phyloP scores from a whole-genome alignment of 139 green algal genomes.

The Eudorina sp. region DNA sequence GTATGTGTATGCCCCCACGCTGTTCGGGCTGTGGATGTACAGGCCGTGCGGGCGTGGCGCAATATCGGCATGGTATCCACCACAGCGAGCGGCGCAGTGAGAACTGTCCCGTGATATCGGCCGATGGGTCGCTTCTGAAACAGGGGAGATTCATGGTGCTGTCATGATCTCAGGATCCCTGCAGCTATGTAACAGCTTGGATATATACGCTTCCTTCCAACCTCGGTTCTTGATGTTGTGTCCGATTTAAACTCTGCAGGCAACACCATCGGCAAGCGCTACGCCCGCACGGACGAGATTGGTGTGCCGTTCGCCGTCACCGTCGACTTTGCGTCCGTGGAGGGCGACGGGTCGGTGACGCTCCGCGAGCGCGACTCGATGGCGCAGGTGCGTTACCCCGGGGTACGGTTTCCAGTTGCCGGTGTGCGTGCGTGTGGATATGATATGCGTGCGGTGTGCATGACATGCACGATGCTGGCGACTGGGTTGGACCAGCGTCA shows the following conservation, averaged over 20 bases:
- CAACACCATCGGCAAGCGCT: slow-evolving; percentile 87
- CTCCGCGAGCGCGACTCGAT: slow-evolving; percentile 95
- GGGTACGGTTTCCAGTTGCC: background rate
- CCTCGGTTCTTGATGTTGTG: background rate
- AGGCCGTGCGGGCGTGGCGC: too few relatives aligned
- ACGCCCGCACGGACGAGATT: slow-evolving; percentile 95
- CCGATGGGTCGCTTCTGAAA: background rate
- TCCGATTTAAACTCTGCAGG: background rate
- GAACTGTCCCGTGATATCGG: background rate
- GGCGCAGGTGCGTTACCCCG: slow-evolving; percentile 71
- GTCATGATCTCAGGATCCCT: background rate
- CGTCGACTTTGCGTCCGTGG: slow-evolving; percentile 88
- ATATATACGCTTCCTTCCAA: background rate
- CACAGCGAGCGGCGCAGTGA: background rate
- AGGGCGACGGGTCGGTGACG: slow-evolving; percentile 89
- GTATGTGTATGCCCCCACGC: too few relatives aligned
- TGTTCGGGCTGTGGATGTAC: too few relatives aligned
- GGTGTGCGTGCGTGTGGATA: background rate
- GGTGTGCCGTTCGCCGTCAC: slow-evolving; percentile 97
- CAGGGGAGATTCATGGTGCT: background rate
- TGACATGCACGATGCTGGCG: background rate
- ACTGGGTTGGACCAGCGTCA: background rate
- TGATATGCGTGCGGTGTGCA: background rate
- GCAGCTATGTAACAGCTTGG: background rate
- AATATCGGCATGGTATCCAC: background rate